Conservation (phyloP, 352 stramenopile genomes). For the Elongisporangium anandrum region DNA sequence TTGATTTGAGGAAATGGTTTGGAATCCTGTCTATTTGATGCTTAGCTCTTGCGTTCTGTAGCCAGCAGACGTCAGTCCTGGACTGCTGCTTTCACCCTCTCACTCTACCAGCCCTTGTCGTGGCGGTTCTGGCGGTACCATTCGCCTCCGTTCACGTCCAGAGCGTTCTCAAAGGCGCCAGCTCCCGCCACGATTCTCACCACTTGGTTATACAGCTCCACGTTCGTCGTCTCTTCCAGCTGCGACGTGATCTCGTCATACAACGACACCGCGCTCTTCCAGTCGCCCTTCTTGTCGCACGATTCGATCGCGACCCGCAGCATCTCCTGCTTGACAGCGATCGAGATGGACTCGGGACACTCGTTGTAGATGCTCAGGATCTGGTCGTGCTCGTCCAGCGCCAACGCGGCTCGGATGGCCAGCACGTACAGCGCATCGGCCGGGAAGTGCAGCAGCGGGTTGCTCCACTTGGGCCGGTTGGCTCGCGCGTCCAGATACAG, state of each 20-base stretch:
- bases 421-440: slow-evolving; percentile 63
- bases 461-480: slow-evolving; percentile 31
- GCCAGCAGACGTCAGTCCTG: neutral
- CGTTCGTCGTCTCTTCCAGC: slow-evolving; percentile 54
- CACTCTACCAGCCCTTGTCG: slow-evolving; percentile 55
- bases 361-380: slow-evolving; percentile 59
- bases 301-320: slow-evolving; percentile 45
- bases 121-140: slow-evolving; percentile 83
- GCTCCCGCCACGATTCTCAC: slow-evolving; percentile 80
- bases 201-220: slow-evolving; percentile 75
- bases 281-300: slow-evolving; percentile 63
- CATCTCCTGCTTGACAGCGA: slow-evolving; percentile 51
- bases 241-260: slow-evolving; percentile 67
- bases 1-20: neutral
- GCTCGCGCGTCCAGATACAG: slow-evolving; percentile 52
- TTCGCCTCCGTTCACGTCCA: slow-evolving; percentile 78
- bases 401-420: slow-evolving; percentile 38
- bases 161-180: slow-evolving; percentile 79
- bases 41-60: neutral
- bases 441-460: slow-evolving; percentile 63
- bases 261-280: slow-evolving; percentile 65
- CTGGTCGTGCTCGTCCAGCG: slow-evolving; percentile 48
- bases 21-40: neutral
- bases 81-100: neutral
- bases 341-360: slow-evolving; percentile 33